Conservation (phyloP, 805 yeast species). For the Scheffersomyces amazonensis region DNA sequence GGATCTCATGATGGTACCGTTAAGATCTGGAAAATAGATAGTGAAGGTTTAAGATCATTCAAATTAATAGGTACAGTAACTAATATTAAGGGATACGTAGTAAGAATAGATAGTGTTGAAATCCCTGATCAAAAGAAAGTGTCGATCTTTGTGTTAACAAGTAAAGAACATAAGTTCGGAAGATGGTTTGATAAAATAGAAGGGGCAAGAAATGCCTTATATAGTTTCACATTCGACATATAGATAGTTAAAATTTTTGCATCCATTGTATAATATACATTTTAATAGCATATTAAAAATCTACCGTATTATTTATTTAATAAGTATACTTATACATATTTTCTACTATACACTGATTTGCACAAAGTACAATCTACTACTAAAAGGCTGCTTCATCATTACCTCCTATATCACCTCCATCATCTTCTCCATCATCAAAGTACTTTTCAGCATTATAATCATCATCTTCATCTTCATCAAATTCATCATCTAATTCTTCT, state of each 20-base stretch:
- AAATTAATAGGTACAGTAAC: conserved; percentile 51
- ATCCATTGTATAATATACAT: too few species aligned
- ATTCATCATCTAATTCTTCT: conserved; percentile 63
- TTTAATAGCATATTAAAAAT: too few species aligned
- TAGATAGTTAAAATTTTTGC: conserved; percentile 4
- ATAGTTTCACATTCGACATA: conserved; percentile 31
- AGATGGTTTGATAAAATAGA: conserved; percentile 70
- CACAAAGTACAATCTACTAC: conserved; percentile 1
- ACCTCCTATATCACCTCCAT: conserved; percentile 57
- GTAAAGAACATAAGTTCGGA: conserved; percentile 86
- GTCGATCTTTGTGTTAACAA: conserved; percentile 54
- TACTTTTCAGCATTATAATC: conserved; percentile 79
- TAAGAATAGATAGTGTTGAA: conserved; percentile 57
- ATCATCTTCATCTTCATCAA: conserved; percentile 72
- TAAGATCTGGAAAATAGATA: conserved; percentile 71
- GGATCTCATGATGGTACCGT: conserved; percentile 87
- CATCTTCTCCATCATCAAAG: conserved; percentile 67
- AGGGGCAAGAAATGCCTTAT: conserved; percentile 72
- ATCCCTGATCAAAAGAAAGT: conserved; percentile 52
- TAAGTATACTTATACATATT: too few species aligned
- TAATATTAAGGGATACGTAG: conserved; percentile 68
- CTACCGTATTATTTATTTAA: too few species aligned
- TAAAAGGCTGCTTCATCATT: conserved; percentile 71
- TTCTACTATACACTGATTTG: neutral
- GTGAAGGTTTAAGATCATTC: conserved; percentile 60